A percentile compares a stretch with the other conserved stretches of the same genome.
phyloP scores from a whole-genome alignment of 2,329 filamentous ascomycete species.

The Ophioceras dolichostomum region DNA sequence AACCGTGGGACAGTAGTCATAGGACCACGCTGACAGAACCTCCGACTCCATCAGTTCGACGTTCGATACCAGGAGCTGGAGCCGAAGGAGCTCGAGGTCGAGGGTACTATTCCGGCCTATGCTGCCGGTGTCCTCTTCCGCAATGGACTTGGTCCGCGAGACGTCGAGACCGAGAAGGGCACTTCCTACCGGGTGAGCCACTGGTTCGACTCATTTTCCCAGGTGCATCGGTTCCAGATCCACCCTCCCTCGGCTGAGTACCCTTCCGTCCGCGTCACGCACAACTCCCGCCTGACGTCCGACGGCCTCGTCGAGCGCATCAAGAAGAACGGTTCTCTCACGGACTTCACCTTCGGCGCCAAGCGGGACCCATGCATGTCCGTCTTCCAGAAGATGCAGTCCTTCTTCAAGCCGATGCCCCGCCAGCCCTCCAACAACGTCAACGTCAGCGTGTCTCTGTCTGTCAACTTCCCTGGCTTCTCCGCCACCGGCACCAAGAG shows the following conservation, averaged over 20 bases:
- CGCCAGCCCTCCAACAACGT: background rate
- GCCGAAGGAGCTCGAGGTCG: conserved; percentile 3
- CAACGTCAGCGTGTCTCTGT: conserved; percentile 2
- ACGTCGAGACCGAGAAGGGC: conserved; percentile 1
- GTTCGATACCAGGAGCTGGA: conserved; percentile 4
- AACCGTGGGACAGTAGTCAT: too few relatives aligned
- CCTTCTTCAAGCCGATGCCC: conserved; percentile 1
- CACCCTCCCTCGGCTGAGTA: conserved; percentile 2
- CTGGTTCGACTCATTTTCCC: conserved; percentile 5
- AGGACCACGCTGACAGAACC: too few relatives aligned
- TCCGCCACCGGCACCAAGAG: background rate
- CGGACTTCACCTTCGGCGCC: conserved; percentile 14
- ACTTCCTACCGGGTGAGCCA: conserved; percentile 2
- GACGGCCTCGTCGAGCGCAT: conserved; percentile 66
- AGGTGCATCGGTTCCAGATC: conserved; percentile 6
- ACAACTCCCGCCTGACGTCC: conserved; percentile 5
- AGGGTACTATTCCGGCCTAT: conserved; percentile 3
- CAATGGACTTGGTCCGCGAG: conserved; percentile 3
- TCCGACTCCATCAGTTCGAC: conserved; percentile 4
- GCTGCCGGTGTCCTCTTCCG: conserved; percentile 5
- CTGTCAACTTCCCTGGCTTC: conserved; percentile 3
- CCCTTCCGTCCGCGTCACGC: conserved; percentile 3
- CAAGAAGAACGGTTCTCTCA: conserved; percentile 75
- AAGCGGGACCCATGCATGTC: conserved; percentile 4
- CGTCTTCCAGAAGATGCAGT: conserved; percentile 4